A percentile compares a stretch with the other conserved stretches of the same genome.
Conservation (phyloP, 176 grass and related monocot genomes). For the Elymus sibiricus region DNA sequence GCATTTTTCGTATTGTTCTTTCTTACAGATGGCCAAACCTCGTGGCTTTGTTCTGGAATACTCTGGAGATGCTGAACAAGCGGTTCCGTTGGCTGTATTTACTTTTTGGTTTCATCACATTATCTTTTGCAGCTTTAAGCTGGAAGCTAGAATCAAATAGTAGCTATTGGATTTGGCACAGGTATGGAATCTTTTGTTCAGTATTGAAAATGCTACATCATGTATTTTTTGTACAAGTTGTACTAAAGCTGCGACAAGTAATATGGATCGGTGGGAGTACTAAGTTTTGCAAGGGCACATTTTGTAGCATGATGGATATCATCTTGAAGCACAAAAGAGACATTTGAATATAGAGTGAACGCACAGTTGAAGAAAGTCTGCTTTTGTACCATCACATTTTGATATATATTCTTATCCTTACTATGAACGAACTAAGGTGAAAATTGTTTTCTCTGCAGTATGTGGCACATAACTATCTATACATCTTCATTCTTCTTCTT, state of each 20-base stretch:
- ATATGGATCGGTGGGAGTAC: neutral
- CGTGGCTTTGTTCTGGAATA: conserved; percentile 48
- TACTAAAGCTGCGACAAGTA: neutral
- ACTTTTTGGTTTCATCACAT: conserved; percentile 70
- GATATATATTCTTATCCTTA: neutral
- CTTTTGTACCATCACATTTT: neutral
- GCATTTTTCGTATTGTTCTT: conserved; percentile 20
- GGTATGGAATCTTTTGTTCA: conserved; percentile 44
- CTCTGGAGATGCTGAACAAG: conserved; percentile 63
- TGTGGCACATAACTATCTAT: conserved; percentile 97
- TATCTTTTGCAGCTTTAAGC: conserved; percentile 76
- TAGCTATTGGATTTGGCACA: conserved; percentile 98
- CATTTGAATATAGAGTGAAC: neutral
- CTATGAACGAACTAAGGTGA: neutral
- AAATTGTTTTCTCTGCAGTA: conserved; percentile 46
- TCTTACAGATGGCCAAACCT: conserved; percentile 70
- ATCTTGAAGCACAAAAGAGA: neutral
- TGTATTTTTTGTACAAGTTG: too few relatives aligned
- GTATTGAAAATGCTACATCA: too few relatives aligned
- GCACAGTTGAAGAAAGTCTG: neutral
- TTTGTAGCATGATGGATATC: neutral
- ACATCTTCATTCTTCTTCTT: conserved; percentile 97
- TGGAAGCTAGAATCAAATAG: conserved; percentile 87
- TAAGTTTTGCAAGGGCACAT: neutral
- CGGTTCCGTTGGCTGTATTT: conserved; percentile 71